phyloP scores from a whole-genome alignment of 1,284 basidiomycete species.

The Porogramme epimiltina region DNA sequence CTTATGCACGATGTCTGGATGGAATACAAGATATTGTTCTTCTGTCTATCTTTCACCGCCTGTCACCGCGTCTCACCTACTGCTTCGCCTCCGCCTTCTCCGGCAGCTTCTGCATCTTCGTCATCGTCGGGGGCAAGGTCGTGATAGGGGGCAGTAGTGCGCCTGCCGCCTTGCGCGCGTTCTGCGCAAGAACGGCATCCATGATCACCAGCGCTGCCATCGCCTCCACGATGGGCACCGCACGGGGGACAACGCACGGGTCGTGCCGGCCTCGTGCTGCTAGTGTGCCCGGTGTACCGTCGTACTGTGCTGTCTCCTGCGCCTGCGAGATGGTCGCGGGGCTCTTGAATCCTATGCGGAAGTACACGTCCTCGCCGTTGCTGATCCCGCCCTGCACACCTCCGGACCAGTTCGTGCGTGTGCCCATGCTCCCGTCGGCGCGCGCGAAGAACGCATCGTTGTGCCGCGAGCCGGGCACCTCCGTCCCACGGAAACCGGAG shows the following conservation, averaged over 20 bases:
- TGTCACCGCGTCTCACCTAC: neutral
- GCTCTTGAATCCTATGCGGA: conserved; percentile 97
- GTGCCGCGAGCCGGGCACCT: conserved; percentile 90
- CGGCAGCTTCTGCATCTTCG: conserved; percentile 45
- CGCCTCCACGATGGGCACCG: conserved; percentile 97
- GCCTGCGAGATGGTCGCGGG: conserved; percentile 97
- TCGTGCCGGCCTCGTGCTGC: conserved; percentile 94
- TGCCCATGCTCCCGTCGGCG: conserved; percentile 76
- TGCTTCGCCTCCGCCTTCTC: conserved; percentile 4
- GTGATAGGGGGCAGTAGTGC: conserved; percentile 74
- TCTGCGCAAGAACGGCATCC: conserved; percentile 90
- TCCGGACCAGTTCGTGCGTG: conserved; percentile 94
- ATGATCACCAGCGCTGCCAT: conserved; percentile 97
- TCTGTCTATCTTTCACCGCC: neutral
- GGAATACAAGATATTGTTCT: conserved; percentile 4
- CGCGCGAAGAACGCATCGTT: conserved; percentile 88
- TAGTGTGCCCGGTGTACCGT: conserved; percentile 85
- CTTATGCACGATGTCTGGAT: neutral
- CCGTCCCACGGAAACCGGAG: conserved; percentile 95
- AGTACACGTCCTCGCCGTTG: conserved; percentile 98
- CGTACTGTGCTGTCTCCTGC: conserved; percentile 91
- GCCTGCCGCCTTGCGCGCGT: conserved; percentile 72
- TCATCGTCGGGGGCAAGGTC: conserved; percentile 87
- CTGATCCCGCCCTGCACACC: conserved; percentile 98
- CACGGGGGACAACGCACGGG: conserved; percentile 96